phyloP scores from a whole-genome alignment of 1,139 yeast genomes.

The Geotrichum cucujoidarum region DNA sequence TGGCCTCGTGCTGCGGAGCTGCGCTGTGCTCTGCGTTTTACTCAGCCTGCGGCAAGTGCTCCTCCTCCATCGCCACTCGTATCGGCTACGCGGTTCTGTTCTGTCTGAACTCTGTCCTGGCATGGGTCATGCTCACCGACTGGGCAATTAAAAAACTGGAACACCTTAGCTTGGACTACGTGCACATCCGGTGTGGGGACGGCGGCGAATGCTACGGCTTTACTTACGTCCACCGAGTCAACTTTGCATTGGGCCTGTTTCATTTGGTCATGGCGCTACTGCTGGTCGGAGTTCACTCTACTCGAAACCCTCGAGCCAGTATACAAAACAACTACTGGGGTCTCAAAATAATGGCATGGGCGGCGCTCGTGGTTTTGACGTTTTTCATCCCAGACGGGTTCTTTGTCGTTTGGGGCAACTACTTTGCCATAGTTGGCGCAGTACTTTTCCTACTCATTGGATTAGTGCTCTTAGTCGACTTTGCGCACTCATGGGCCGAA shows the following conservation, averaged over 20 bases:
- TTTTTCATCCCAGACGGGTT: constrained; percentile 83
- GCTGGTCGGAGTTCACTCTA: constrained; percentile 69
- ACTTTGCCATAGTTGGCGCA: constrained; percentile 79
- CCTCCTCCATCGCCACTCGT: constrained; percentile 73
- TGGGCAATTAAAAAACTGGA: constrained; percentile 74
- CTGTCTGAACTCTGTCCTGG: constrained; percentile 68
- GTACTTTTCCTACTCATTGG: constrained; percentile 86
- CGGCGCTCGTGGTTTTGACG: constrained; percentile 52
- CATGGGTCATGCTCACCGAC: constrained; percentile 89
- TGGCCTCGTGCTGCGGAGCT: constrained; percentile 81
- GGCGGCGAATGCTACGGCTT: constrained; percentile 81
- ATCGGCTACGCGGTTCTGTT: constrained; percentile 78
- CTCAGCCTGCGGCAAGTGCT: constrained; percentile 48
- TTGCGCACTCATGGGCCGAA: constrained; percentile 99
- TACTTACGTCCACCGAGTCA: constrained; percentile 85
- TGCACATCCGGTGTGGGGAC: constrained; percentile 56
- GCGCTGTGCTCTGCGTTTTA: constrained; percentile 72
- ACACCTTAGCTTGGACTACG: constrained; percentile 54
- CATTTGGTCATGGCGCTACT: constrained; percentile 68
- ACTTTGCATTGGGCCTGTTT: constrained; percentile 77
- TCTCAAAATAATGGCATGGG: constrained; percentile 61
- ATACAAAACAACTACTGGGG: constrained; percentile 92
- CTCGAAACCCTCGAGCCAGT: constrained; percentile 71
- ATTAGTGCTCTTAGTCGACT: constrained; percentile 82
- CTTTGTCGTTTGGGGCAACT: constrained; percentile 86